phyloP scores from a whole-genome alignment of 2,329 filamentous ascomycete genomes.

The Colletotrichum destructivum region DNA sequence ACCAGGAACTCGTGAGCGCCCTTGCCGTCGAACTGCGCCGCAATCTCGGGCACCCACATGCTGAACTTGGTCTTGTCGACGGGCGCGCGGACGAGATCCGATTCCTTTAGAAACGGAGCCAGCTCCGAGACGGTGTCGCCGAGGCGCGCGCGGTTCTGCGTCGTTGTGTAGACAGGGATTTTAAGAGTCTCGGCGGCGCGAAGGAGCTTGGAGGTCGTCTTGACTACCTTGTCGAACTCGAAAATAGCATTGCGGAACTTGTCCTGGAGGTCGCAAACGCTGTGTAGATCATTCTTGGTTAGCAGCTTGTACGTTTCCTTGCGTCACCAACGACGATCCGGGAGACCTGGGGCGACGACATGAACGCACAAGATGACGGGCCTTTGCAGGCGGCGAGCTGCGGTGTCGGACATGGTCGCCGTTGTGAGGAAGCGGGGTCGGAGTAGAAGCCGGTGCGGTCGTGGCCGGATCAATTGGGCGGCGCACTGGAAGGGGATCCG shows the following conservation, averaged over 20 bases:
- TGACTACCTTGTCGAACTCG: constrained; percentile 86
- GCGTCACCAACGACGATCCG: neutral
- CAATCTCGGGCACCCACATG: constrained; percentile 84
- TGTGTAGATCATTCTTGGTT: constrained; percentile 54
- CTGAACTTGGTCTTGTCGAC: constrained; percentile 92
- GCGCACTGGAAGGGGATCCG: neutral
- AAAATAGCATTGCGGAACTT: constrained; percentile 89
- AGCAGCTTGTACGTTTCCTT: neutral
- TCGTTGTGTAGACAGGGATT: constrained; percentile 88
- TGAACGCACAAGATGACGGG: constrained; percentile 42
- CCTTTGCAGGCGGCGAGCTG: constrained; percentile 38
- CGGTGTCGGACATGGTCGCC: constrained; percentile 36
- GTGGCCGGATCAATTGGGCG: neutral
- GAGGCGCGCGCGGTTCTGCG: constrained; percentile 84
- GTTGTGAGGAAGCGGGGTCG: constrained; percentile 29
- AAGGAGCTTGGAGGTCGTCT: constrained; percentile 79
- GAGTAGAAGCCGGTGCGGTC: neutral
- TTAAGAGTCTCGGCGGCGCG: constrained; percentile 74
- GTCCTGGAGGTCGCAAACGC: constrained; percentile 95
- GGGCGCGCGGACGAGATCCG: constrained; percentile 60
- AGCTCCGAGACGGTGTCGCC: constrained; percentile 86
- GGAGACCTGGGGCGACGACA: neutral
- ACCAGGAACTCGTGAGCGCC: constrained; percentile 74
- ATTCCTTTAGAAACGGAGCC: constrained; percentile 61
- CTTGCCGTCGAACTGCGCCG: constrained; percentile 53